Evolutionary conservation across 768 basidiomycete genomes (phyloP), one percentile per base, ranked within the genome.

Genomic region (Mycena haematopus): DNA sequence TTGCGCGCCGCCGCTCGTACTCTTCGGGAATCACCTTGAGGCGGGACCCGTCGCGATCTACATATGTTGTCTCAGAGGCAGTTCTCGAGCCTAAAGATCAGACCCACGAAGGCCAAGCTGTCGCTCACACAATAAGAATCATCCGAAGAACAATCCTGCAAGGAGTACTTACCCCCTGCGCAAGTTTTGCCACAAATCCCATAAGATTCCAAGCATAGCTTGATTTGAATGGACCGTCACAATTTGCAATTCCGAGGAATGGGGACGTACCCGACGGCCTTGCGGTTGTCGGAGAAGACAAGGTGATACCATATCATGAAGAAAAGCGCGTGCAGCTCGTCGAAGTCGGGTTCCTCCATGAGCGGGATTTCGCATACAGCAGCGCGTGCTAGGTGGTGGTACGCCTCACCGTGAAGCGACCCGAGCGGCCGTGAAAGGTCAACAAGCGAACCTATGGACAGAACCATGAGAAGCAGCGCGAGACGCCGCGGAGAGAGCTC

Each of bases 301-400:
- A 89, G 78, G 57, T 90, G 84, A 69, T 88, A 90, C 85, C 88
- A 89, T 38, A 87, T 82, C 88, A 89, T 90, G 71, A 87, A 88
- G 70, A 83, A 83, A 77, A 91, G 74, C 3, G 87, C 83, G 71
- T 89, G 87, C 35, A 91, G 80, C 49, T 87, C 84, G 69, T 90
- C 89, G 60, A 90, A 84, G 71, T 89, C 87, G 7, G 89, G 88
- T 64, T 90, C 87, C 67, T 89, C 87, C 83, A 89, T 87, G 54
- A 91, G 78, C 13, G 89, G 88, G 57, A 87, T 88, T 67, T 90
- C 89, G 70, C 89, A 90, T 35, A 88, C 83, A 31, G 86, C 81
- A 5, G 87, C 87, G 42, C 87, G 76, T 7, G 87, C 87, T 22
- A 89, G 80, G 69, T 86, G 86, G 72, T 88, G 86, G 64, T 86